Base-by-base conservation (phyloP, 805 yeast genomes). In the Cyberlindnera xishuangbannaensis region DNA sequence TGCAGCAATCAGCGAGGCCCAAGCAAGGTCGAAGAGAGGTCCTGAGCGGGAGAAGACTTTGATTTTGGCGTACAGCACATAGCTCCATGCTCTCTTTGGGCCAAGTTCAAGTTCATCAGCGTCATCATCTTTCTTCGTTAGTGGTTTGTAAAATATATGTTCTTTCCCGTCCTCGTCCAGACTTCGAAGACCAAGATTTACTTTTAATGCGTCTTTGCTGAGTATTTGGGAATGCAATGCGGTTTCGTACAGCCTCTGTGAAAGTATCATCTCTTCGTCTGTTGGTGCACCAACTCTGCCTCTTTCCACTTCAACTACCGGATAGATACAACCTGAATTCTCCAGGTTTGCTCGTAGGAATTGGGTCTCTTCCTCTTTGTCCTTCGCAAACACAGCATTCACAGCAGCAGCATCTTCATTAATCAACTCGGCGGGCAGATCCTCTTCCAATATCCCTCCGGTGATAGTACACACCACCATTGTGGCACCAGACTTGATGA, bases 281-380 rank as follows among this genome's bases (percentile, higher is more conserved):
- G 88, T 76, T 18, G 95, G 95, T 1, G 86, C 83, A 11, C 94
- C 92, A 18, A 56, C 53, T 33, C 85, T 66, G 19, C 95, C 95
- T 34, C 87, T 63, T 37, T 78, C 73, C 8, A 84, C 74, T 42
- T 82, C 87, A 7, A 86, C 85, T 12, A 79, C 76, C 0, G 95
- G 90, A 51, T 73, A 83, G 0, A 84, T 64, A 2, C 72, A 55
- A 1, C 69, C 64, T 37, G 46, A 47, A 19, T 58, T 63, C 2
- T 49, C 40, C 14, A 55, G 34, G 4, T 46, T 42, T 12, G 42
- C 41, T n/a, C n/a, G n/a, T n/a, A n/a, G n/a, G n/a, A n/a, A n/a
- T n/a, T n/a, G n/a, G 9, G 43, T 40, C 20, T 51, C 39, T 15
- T 51, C 44, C 3, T 62, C 54, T 36, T 61, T 60, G 28, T 51